Conservation (phyloP, 805 yeast species). For the Wickerhamomyces bisporus region DNA sequence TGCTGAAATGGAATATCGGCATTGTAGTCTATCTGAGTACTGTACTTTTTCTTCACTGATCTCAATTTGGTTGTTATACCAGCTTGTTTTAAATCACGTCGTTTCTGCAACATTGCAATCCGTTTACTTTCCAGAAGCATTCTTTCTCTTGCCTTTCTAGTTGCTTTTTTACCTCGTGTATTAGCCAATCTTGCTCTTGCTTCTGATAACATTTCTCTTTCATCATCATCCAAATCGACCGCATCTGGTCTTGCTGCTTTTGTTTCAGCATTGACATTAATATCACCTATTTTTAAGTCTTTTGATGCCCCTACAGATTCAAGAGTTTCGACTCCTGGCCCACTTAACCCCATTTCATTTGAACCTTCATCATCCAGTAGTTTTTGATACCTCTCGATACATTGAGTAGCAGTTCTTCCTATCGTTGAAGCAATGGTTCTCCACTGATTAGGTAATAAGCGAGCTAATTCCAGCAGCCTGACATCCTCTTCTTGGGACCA, state of each 20-base stretch:
- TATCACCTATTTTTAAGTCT: constrained; percentile 42
- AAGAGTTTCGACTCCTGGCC: constrained; percentile 47
- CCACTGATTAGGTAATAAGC: constrained; percentile 89
- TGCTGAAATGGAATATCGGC: constrained; percentile 79
- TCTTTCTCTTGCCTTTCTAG: constrained; percentile 81
- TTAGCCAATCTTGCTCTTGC: constrained; percentile 89
- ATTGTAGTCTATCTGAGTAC: constrained; percentile 72
- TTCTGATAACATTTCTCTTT: constrained; percentile 88
- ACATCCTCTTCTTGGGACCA: constrained; percentile 82
- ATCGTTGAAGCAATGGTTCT: constrained; percentile 76
- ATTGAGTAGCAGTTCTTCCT: constrained; percentile 82
- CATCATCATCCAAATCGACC: constrained; percentile 79
- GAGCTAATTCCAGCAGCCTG: constrained; percentile 58
- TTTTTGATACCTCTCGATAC: constrained; percentile 78
- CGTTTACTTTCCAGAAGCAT: constrained; percentile 74
- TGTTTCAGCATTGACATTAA: constrained; percentile 71
- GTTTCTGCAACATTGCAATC: constrained; percentile 68
- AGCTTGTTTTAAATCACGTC: constrained; percentile 78
- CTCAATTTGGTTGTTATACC: constrained; percentile 54
- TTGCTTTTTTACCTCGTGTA: constrained; percentile 93
- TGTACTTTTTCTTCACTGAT: constrained; percentile 46
- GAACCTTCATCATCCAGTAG: constrained; percentile 46
- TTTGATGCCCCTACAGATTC: constrained; percentile 32
- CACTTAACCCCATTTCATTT: constrained; percentile 35
- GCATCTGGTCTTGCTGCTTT: constrained; percentile 80